Evolutionary conservation across 768 basidiomycete genomes (phyloP).

Genomic region (Guyanaporus albipodus): DNA sequence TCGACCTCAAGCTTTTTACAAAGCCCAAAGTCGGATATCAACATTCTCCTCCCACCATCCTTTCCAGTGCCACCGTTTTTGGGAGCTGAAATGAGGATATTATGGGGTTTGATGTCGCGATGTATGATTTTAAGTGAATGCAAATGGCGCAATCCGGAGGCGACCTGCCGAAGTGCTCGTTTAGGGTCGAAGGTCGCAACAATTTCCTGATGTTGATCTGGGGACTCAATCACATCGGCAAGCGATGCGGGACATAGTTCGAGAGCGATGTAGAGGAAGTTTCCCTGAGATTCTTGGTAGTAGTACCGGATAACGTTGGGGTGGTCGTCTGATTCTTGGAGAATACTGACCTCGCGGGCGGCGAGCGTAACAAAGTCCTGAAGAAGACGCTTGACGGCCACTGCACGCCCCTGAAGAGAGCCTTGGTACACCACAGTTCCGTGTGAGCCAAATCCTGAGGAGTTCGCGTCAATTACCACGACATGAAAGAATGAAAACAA

Average conservation of each 20-base stretch:
- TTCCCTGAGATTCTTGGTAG: constrained; percentile 90
- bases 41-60: constrained; percentile 63
- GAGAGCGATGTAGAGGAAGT: constrained; percentile 96
- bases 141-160: constrained; percentile 83
- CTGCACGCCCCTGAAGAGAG: constrained; percentile 93
- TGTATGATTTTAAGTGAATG: constrained; percentile 96
- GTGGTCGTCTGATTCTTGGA: constrained; percentile 97
- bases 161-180: constrained; percentile 81
- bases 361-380: constrained; percentile 96
- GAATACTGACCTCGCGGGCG: constrained; percentile 85
- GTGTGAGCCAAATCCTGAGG: constrained; percentile 86
- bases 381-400: constrained; percentile 96
- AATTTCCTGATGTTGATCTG: constrained; percentile 76
- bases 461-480: constrained; percentile 1
- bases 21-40: constrained; percentile 96
- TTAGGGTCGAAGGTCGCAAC: constrained; percentile 79
- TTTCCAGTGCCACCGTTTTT: constrained; percentile 47
- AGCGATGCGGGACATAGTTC: constrained; percentile 91
- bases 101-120: constrained; percentile 97
- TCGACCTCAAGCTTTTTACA: constrained; percentile 94
- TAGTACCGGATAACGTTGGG: constrained; percentile 98
- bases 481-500: neutral
- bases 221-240: constrained; percentile 80
- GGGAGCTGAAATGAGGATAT: constrained; percentile 81
- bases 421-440: constrained; percentile 95